phyloP scores from a whole-genome alignment of 371 early-diverging fungal genomes.

The Rhizopus delemar region DNA sequence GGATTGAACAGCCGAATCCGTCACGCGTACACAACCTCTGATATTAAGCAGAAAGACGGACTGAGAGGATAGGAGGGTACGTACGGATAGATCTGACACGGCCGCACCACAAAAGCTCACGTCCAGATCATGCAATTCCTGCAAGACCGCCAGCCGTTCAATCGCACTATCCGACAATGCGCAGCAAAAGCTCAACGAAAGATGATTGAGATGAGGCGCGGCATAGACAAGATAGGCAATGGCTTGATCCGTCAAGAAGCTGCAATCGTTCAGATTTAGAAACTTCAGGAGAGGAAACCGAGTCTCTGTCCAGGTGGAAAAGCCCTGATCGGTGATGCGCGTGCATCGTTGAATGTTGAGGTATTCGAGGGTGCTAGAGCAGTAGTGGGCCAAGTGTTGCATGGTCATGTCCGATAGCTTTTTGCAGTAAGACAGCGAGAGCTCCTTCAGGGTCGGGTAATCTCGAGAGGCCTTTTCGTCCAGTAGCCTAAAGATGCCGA shows the following conservation, averaged over 20 bases:
- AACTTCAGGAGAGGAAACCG: constrained; percentile 47
- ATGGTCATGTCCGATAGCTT: constrained; percentile 66
- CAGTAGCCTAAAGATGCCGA: constrained; percentile 55
- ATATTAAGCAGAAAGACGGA: constrained; percentile 18
- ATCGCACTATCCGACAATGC: constrained; percentile 70
- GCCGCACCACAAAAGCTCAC: constrained; percentile 76
- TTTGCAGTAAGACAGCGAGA: constrained; percentile 77
- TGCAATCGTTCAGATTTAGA: constrained; percentile 75
- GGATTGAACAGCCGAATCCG: constrained; percentile 52
- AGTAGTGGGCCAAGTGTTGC: constrained; percentile 41
- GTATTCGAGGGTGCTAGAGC: constrained; percentile 35
- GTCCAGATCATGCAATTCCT: constrained; percentile 59
- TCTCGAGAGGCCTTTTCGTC: constrained; percentile 20
- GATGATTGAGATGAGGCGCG: constrained; percentile 55
- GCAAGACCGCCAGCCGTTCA: constrained; percentile 48
- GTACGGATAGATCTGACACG: constrained; percentile 66
- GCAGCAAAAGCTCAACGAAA: constrained; percentile 80
- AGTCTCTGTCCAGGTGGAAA: constrained; percentile 50
- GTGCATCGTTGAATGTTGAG: constrained; percentile 82
- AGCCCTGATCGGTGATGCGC: constrained; percentile 70
- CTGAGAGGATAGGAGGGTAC: constrained; percentile 26
- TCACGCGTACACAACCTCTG: constrained; percentile 68
- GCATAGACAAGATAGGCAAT: constrained; percentile 51
- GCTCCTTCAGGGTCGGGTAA: constrained; percentile 36
- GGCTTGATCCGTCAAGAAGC: constrained; percentile 74